Conservation (phyloP, 2,329 filamentous ascomycete genomes). For the Monosporascus sp. region DNA sequence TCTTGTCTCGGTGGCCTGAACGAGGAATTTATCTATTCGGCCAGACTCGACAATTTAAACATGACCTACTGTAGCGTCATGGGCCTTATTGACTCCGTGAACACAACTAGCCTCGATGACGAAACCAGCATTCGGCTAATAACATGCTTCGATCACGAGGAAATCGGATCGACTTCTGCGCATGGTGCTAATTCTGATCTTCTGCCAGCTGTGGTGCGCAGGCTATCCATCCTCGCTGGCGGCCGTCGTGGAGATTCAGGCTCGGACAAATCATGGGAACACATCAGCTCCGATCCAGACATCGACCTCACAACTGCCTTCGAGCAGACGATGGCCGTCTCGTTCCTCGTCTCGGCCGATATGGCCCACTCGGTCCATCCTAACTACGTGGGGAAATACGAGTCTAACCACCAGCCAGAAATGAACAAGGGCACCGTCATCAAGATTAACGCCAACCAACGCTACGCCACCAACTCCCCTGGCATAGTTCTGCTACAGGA, state of each 20-base stretch:
- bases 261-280: slow-evolving; percentile 63
- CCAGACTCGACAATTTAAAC: slow-evolving; percentile 91
- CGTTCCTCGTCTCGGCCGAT: slow-evolving; percentile 91
- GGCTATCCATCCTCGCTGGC: slow-evolving; percentile 74
- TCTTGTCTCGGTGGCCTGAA: slow-evolving; percentile 82
- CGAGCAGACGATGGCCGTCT: slow-evolving; percentile 86
- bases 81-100: slow-evolving; percentile 77
- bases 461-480: slow-evolving; percentile 93
- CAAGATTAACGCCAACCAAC: slow-evolving; percentile 96
- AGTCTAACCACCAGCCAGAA: slow-evolving; percentile 81
- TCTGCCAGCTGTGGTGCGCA: slow-evolving; percentile 78
- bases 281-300: slow-evolving; percentile 47
- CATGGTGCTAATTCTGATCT: slow-evolving; percentile 93
- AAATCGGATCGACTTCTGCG: slow-evolving; percentile 87
- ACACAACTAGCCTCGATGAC: slow-evolving; percentile 59
- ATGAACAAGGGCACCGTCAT: slow-evolving; percentile 97
- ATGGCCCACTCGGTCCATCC: slow-evolving; percentile 97
- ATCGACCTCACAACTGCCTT: slow-evolving; percentile 72
- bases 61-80: slow-evolving; percentile 93
- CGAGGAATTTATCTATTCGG: slow-evolving; percentile 93
- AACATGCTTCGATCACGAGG: slow-evolving; percentile 95
- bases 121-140: slow-evolving; percentile 86
- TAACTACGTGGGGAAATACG: slow-evolving; percentile 91
- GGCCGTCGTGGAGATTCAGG: slow-evolving; percentile 41
- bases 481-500: slow-evolving; percentile 92